Evolutionary conservation across 2,329 filamentous ascomycete species (phyloP).

Genomic region (Lomentospora prolificans): DNA sequence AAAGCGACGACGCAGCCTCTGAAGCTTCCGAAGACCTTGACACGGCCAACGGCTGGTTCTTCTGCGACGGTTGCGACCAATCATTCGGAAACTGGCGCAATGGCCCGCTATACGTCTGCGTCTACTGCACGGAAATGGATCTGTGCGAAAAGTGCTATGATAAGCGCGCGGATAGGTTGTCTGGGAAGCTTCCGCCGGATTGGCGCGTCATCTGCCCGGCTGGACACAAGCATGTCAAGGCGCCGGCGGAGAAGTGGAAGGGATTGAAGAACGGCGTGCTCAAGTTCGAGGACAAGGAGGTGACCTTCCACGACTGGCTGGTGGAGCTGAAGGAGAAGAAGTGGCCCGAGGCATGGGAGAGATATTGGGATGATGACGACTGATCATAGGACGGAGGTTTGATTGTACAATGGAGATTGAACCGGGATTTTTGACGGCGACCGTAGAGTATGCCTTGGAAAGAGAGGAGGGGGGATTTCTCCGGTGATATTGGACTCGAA

Average conservation of each 20-base stretch:
- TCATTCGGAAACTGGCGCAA: neutral
- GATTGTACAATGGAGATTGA: too few species aligned
- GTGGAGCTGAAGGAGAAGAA: slow-evolving; percentile 6
- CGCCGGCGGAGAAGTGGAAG: neutral
- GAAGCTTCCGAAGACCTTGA: neutral
- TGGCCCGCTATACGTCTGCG: slow-evolving; percentile 2
- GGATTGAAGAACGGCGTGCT: neutral
- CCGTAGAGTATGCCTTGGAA: too few species aligned
- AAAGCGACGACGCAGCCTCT: neutral
- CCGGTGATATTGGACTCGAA: too few species aligned
- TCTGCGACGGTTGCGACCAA: neutral
- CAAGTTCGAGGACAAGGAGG: neutral
- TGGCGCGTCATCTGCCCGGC: neutral
- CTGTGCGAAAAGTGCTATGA: slow-evolving; percentile 2
- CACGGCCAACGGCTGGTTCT: neutral
- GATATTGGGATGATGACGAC: slow-evolving; percentile 1
- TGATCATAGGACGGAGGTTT: too few species aligned
- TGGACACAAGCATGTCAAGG: slow-evolving; percentile 2
- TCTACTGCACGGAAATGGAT: slow-evolving; percentile 2
- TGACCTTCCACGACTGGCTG: neutral
- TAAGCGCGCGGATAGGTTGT: neutral
- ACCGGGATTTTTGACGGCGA: too few species aligned
- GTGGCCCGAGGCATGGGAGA: slow-evolving; percentile 6
- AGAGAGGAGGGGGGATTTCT: too few species aligned
- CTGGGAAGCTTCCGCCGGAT: neutral